Conservation (phyloP, 306 rosid species). For the Prosopis cineraria region DNA sequence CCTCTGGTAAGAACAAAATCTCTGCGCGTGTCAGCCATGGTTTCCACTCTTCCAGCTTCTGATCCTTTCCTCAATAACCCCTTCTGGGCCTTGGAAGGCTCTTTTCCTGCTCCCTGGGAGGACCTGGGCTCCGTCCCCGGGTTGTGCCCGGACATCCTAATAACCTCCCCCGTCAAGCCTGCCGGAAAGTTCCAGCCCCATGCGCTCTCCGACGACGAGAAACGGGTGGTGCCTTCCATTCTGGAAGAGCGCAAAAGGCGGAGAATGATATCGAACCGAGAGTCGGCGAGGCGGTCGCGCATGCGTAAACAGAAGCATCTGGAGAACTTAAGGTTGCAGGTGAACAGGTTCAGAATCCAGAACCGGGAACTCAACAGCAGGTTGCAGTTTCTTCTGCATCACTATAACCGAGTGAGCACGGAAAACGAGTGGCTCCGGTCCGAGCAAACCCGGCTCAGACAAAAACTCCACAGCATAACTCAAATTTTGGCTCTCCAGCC, state of each 20-base stretch:
- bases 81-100: slow-evolving; percentile 43
- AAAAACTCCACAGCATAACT: slow-evolving; percentile 49
- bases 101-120: slow-evolving; percentile 58
- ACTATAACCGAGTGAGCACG: slow-evolving; percentile 52
- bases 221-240: not conserved
- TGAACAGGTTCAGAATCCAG: slow-evolving; percentile 66
- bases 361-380: slow-evolving; percentile 74
- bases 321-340: slow-evolving; percentile 79
- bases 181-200: not conserved
- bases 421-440: slow-evolving; percentile 69
- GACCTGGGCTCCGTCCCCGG: not conserved
- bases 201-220: slow-evolving; percentile 26
- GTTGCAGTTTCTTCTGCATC: slow-evolving; percentile 49
- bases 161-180: not conserved
- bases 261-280: slow-evolving; percentile 94
- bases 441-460: slow-evolving; percentile 56
- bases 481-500: slow-evolving; percentile 62
- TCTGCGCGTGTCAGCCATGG: slow-evolving; percentile 48
- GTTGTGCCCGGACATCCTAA: not conserved
- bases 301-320: slow-evolving; percentile 86
- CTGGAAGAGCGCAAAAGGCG: slow-evolving; percentile 74
- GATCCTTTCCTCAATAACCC: slow-evolving; percentile 52
- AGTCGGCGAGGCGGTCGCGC: slow-evolving; percentile 90
- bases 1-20: slow-evolving; percentile 14
- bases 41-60: slow-evolving; percentile 52